Percentiles rank a stretch among this genome's conserved stretches.
Evolutionary conservation across 106 monocot species (phyloP).

Genomic region (Dendrobium catenatum): DNA sequence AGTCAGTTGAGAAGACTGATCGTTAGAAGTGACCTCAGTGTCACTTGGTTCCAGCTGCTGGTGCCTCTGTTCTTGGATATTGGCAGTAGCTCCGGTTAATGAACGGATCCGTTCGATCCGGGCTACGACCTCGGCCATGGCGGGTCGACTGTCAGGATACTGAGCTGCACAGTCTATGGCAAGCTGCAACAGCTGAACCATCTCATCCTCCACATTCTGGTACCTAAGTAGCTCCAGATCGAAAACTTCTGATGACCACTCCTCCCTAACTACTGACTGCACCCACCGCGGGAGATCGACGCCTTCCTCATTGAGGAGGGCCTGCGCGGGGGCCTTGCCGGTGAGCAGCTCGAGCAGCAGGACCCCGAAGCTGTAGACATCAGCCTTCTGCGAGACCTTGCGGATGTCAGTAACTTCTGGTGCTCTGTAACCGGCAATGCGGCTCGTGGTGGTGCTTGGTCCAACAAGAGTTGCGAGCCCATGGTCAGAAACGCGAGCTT

Average conservation of each 20-base stretch:
- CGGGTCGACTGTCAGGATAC: constrained; percentile 58
- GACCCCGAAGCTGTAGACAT: constrained; percentile 25
- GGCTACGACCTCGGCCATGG: constrained; percentile 55
- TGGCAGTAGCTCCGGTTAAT: background rate
- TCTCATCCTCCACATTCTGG: constrained; percentile 55
- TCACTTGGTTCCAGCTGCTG: background rate
- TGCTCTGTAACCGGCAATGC: constrained; percentile 17
- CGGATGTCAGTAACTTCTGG: constrained; percentile 19
- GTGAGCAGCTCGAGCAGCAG: constrained; percentile 25
- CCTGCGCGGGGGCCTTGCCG: constrained; percentile 22
- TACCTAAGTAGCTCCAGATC: constrained; percentile 53
- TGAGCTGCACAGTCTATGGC: constrained; percentile 59
- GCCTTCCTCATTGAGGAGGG: constrained; percentile 18
- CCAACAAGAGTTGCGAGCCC: constrained; percentile 12
- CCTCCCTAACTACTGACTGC: constrained; percentile 32
- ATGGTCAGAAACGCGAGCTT: constrained; percentile 15
- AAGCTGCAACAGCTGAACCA: constrained; percentile 74
- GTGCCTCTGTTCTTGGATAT: background rate
- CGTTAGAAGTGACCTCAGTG: background rate
- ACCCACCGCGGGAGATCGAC: constrained; percentile 9
- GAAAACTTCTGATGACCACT: constrained; percentile 79
- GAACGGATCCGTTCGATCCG: constrained; percentile 45
- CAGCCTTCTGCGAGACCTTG: constrained; percentile 20
- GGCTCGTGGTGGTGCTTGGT: constrained; percentile 1
- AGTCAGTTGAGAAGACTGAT: background rate